A percentile compares a stretch with the other conserved stretches of the same genome.
Conservation (phyloP, 163 green algal species). For the Chlorella variabilis region DNA sequence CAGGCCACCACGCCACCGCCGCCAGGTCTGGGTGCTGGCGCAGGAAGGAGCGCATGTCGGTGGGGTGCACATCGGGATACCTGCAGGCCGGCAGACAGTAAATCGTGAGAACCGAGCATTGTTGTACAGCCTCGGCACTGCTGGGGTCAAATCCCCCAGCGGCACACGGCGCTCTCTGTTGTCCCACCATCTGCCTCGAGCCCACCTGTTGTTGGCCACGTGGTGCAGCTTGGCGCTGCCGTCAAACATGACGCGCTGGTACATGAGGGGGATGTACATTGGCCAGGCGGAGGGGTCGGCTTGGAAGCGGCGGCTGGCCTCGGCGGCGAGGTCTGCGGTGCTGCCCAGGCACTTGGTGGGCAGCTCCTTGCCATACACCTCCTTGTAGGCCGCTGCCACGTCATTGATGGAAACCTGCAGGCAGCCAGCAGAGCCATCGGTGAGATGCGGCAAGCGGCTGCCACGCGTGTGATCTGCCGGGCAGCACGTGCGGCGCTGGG, state of each 20-base stretch:
- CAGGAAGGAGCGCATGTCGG: neutral
- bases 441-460: neutral
- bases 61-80: neutral
- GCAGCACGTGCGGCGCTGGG: too few relatives aligned
- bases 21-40: neutral
- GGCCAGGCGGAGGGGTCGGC: neutral
- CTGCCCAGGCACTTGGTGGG: neutral
- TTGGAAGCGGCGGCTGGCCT: neutral
- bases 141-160: too few relatives aligned
- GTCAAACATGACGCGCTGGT: neutral
- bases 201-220: neutral
- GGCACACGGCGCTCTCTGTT: too few relatives aligned
- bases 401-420: neutral
- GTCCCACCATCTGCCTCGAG: too few relatives aligned
- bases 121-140: too few relatives aligned
- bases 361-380: constrained; percentile 2
- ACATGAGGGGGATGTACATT: neutral
- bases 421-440: neutral
- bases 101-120: too few relatives aligned
- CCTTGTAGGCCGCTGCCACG: constrained; percentile 1
- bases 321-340: neutral
- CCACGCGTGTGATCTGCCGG: too few relatives aligned
- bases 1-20: neutral
- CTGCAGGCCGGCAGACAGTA: too few relatives aligned
- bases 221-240: neutral